Conservation (phyloP, 2,329 filamentous ascomycete species). For the Onygenales sp. region DNA sequence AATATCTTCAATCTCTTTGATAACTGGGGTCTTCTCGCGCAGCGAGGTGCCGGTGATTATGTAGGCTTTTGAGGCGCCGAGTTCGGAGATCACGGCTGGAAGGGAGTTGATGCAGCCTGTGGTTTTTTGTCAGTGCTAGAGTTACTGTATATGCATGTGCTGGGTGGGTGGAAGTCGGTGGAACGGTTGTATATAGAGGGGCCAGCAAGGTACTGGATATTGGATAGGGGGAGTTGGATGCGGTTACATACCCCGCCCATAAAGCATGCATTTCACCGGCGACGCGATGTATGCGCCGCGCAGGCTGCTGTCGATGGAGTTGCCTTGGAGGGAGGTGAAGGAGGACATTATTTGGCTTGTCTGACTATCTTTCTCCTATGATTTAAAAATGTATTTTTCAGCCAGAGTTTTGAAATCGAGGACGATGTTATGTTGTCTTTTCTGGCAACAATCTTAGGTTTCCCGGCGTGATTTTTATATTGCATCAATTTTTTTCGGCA, state of each 20-base stretch:
- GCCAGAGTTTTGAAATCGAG: no score
- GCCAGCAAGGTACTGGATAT: no score
- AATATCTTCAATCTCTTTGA: constrained; percentile 6
- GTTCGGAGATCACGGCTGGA: constrained; percentile 4
- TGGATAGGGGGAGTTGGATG: background rate
- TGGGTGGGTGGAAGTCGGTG: background rate
- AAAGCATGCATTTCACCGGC: constrained; percentile 10
- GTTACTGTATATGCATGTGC: background rate
- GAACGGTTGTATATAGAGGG: background rate
- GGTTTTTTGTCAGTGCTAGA: background rate
- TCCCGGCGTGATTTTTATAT: no score
- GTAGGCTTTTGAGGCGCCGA: constrained; percentile 9
- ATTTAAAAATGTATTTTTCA: no score
- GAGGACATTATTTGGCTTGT: background rate
- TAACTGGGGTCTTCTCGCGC: constrained; percentile 10
- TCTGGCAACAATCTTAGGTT: no score
- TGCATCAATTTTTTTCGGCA: no score
- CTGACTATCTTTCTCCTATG: no score
- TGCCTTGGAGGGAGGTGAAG: background rate
- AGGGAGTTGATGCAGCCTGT: constrained; percentile 8
- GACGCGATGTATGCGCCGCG: constrained; percentile 6
- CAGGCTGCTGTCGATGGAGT: constrained; percentile 5
- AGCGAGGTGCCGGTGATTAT: constrained; percentile 11
- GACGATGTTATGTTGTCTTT: no score
- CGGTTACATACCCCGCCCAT: constrained; percentile 7